Base-by-base conservation (phyloP, 2,329 filamentous ascomycete species). In the Claviceps africana region DNA sequence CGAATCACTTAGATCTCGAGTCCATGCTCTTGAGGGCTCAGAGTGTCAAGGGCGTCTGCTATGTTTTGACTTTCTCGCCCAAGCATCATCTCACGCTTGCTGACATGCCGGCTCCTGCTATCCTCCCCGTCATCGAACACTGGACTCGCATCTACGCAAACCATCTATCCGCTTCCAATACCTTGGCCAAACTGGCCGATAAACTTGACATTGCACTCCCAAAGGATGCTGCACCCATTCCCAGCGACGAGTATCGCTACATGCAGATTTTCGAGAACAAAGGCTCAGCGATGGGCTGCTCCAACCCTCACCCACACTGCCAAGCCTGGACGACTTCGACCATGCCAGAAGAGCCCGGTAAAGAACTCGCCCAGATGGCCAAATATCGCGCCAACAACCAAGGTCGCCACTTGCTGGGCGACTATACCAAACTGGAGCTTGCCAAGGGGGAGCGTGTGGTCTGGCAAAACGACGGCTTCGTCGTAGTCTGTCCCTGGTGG, bases 261-360 rank as follows among this genome's bases (percentile, higher is more conserved):
- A 96, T 98, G 90, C 93, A 98, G 66, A 97, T 98, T 57, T 98
- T 98, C 57, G 93, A 98, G 72, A 98, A 98, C 74, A 98, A 98
- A 71, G 93, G 93, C 50, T 82, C 86, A 1, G 88, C 91, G 11
- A 98, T 98, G 93, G 93, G 93, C 50, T 98, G 93, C 73, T 97
- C 91, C 1, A 98, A 98, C 67, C 93, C 93, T 1, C 93, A 98
- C 67, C 93, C 93, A 0, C 93, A 98, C 70, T 91, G 93, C 54
- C 93, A 98, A 67, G 77, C 96, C 56, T 98, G 93, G 93, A 93
- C 88, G 2, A 95, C 90, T 0, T 95, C 88, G 22, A 85, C 83
- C 7, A 72, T 96, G 59, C 93, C 93, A 0, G 90, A 97, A 65
- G 93, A 98, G 68, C 88, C 88, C 0, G 79, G 77, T 1, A 78